phyloP scores from a whole-genome alignment of 192 early-diverging fungal genomes.

The Geosiphon pyriformis region DNA sequence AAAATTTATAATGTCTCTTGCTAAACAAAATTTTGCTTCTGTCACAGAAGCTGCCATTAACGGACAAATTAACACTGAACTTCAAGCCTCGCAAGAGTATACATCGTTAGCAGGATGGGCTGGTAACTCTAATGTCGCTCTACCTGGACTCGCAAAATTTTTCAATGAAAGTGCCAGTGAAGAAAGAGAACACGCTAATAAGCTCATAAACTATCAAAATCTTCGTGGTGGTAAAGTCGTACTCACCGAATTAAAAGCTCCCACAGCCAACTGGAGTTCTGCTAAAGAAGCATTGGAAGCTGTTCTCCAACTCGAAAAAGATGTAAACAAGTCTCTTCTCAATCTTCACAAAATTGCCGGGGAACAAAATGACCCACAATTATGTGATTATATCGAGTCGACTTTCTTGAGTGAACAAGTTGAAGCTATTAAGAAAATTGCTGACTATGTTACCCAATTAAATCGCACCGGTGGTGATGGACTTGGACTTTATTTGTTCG shows the following conservation, averaged over 20 bases:
- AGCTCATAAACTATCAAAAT: constrained; percentile 48
- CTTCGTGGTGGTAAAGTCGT: constrained; percentile 52
- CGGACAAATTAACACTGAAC: constrained; percentile 53
- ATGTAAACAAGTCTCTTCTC: constrained; percentile 54
- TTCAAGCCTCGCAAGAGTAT: constrained; percentile 54
- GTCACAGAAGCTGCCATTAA: constrained; percentile 50
- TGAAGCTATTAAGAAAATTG: constrained; percentile 48
- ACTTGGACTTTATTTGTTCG: constrained; percentile 31
- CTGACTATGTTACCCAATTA: constrained; percentile 51
- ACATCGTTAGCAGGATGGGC: constrained; percentile 51
- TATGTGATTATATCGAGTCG: constrained; percentile 49
- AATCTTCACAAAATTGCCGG: constrained; percentile 51
- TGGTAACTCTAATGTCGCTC: constrained; percentile 34
- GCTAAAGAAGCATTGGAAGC: constrained; percentile 55
- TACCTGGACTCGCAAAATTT: constrained; percentile 53
- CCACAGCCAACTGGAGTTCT: constrained; percentile 49
- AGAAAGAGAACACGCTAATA: constrained; percentile 43
- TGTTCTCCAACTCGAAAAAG: constrained; percentile 53
- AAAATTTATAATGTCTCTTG: constrained; percentile 34
- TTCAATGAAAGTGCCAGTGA: constrained; percentile 48
- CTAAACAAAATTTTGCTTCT: constrained; percentile 52
- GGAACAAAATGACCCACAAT: constrained; percentile 47
- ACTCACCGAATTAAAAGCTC: constrained; percentile 45
- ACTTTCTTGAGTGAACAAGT: constrained; percentile 49
- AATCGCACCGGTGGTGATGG: constrained; percentile 51